Base-by-base conservation (phyloP, 2,329 filamentous ascomycete genomes). In the Venturia pyrina region DNA sequence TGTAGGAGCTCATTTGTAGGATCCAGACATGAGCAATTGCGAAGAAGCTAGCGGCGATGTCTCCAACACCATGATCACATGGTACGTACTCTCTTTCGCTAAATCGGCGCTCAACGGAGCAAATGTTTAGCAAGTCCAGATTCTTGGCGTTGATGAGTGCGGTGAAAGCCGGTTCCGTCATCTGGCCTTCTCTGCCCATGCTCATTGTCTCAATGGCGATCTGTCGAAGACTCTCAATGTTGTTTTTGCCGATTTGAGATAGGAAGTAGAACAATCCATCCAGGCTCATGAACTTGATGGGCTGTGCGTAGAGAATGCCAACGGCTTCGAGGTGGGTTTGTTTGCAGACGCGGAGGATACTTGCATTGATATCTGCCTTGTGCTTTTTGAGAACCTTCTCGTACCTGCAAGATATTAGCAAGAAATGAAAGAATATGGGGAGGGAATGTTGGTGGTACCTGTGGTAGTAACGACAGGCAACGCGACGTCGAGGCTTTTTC, bases 381-480 rank as follows among this genome's bases (percentile, higher is more conserved):
- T 59, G 53, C 32, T 59, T 59, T 11, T 59, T 37, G 3, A 37
- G 19, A 6, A 32, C 28, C 13, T 59, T 59, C 28, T 59, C 53
- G 53, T 59, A 34, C 48, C 48, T 53, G 13, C 21, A 21, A 15
- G 21, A 6, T 53, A 13, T 53, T 28, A 53, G 48, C 24, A 10
- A 13, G n/a, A 10, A 13, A 2, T 24, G 46, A 24, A 28, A 28
- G n/a, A 10, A 3, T 13, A 28, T 21, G 5, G 11, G 48, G 10
- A 28, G 5, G 21, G 28, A 5, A 8, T 40, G 21, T 2, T n/a
- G n/a, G 19, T 59, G 5, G 53, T 19, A n/a, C 53, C 19, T 59
- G 19, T 59, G 53, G 53, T 37, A 59, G 28, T 59, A 59, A 3
- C 53, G 53, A 37, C 53, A 59, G 53, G 53, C 53, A n/a, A 59